These are phyloP conservation scores for Ceratobasidium sp. DNA, from an alignment of 1,284 basidiomycete genomes.

Conservation along the genomic window DNA sequence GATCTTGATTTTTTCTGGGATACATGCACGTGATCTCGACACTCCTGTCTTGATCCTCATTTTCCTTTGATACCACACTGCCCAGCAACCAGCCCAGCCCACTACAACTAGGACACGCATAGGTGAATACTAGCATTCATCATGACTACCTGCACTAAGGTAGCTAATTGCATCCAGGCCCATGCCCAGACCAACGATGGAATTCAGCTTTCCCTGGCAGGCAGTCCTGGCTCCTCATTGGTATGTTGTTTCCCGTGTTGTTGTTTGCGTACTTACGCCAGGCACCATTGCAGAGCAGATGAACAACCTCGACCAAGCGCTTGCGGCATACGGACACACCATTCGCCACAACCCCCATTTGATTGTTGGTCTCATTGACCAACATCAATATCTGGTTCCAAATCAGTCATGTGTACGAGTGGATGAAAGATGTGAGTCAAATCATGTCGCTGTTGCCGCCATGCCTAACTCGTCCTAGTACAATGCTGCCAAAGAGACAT, in stretches of 20 bases:
- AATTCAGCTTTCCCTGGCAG: too few relatives aligned
- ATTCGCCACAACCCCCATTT: constrained; percentile 92
- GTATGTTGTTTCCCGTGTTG: constrained; percentile 39
- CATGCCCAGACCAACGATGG: constrained; percentile 51
- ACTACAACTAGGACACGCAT: too few relatives aligned
- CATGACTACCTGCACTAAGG: too few relatives aligned
- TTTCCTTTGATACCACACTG: too few relatives aligned
- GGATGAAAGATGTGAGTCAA: constrained; percentile 88
- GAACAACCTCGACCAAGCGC: constrained; percentile 89
- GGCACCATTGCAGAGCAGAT: constrained; percentile 92
- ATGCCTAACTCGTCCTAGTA: constrained; percentile 66
- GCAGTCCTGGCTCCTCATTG: constrained; percentile 73
- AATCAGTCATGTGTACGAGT: constrained; percentile 98
- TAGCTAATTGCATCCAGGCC: too few relatives aligned
- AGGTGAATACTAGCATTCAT: too few relatives aligned
- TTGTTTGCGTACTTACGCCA: too few relatives aligned
- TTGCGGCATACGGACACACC: constrained; percentile 90
- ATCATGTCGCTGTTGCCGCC: background rate
- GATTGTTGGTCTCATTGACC: constrained; percentile 89
- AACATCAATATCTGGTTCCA: constrained; percentile 99
- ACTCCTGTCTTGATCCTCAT: too few relatives aligned
- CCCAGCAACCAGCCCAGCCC: too few relatives aligned
- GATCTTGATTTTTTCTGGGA: too few relatives aligned
- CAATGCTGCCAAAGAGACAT: constrained; percentile 91
- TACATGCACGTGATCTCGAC: too few relatives aligned